Evolutionary conservation across 345 rosid species (phyloP), one percentile per base, ranked within the genome.

Genomic region (Dipteronia dyeriana): DNA sequence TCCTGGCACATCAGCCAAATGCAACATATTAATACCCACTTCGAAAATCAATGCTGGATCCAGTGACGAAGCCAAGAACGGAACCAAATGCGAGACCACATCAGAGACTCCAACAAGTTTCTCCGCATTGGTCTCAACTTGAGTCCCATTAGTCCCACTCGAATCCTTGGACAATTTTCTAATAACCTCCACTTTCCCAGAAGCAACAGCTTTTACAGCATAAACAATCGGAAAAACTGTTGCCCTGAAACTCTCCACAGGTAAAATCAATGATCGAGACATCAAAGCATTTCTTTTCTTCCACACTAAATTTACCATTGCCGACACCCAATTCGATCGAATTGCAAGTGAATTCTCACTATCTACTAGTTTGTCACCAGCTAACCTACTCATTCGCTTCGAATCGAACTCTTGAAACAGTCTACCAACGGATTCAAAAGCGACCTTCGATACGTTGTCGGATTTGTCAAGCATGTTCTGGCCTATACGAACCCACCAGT

Each of bases 1-100:
- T 65, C 99, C 99, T 34, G 96, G 94, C 74, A 93, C 99, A 85
- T 95, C 99, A 34, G 99, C 98, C 85, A 95, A 86, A 84, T 91
- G 89, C 80, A 93, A 82, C 99, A 93, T 92, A 84, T 93, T 93
- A 74, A 95, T 93, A 26, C 97, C 99, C 23, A 95, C 99, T 75
- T 95, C 99, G 74, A 91, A 95, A 80, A 95, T 91, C 96, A 95
- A 81, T 16, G 97, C 92, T 0, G 99, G 98, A 73, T 92, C 98
- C 91, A 95, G 79, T 0, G 99, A 95, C n/a, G 97, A 92, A 9
- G 94, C 96, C 83, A 95, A 79, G 84, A 92, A 93, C 0, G 99
- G 98, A 10, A 91, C 97, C 87, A 95, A 83, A 86, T 93, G 98
- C 2, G 97, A 87, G 1, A 93, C 92, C 80, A 92, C 85, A 84